Conservation (phyloP, 202 grass and related monocot species). For the Hordeum pubiflorum region DNA sequence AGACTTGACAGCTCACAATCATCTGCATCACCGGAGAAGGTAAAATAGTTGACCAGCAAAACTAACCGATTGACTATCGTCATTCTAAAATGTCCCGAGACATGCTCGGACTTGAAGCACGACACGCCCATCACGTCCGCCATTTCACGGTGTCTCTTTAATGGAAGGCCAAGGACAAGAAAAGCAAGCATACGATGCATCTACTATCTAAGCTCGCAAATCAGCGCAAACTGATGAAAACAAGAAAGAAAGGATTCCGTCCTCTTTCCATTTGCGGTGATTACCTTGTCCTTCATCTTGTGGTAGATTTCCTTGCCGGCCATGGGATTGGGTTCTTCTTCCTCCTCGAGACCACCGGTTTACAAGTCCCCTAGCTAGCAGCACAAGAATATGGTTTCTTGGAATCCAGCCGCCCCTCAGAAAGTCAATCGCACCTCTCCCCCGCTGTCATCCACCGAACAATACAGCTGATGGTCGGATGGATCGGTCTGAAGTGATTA, state of each 20-base stretch:
- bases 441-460: slow-evolving; percentile 7
- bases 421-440: background rate
- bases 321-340: slow-evolving; percentile 3
- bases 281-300: slow-evolving; percentile 64
- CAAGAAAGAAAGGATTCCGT: background rate
- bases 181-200: background rate
- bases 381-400: slow-evolving; percentile 14
- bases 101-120: background rate
- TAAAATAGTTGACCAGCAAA: slow-evolving; percentile 3
- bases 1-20: background rate
- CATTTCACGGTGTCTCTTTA: background rate
- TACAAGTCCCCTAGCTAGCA: background rate
- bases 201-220: background rate
- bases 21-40: background rate
- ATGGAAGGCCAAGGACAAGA: background rate
- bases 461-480: background rate
- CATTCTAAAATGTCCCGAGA: background rate
- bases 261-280: background rate
- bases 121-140: background rate
- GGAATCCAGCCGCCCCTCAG: background rate
- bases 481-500: slow-evolving; percentile 26
- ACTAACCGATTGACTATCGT: background rate
- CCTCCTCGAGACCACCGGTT: slow-evolving; percentile 1
- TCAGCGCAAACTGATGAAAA: background rate
- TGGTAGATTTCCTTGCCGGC: slow-evolving; percentile 57